Conservation (phyloP, 148 eudicot genomes). For the Limonium bicolor region DNA sequence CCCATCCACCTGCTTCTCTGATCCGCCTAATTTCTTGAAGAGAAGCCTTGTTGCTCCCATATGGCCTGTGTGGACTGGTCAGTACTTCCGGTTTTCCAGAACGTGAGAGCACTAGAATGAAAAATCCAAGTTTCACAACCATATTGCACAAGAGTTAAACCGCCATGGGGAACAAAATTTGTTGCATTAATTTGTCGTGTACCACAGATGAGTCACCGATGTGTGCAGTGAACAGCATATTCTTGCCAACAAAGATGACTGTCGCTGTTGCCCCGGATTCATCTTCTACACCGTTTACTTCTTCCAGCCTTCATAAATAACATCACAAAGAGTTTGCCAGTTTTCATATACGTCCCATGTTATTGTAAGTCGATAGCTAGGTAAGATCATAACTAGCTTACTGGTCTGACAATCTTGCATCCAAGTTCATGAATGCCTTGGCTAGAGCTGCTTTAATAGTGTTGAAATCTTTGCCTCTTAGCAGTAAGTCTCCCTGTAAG, state of each 20-base stretch:
- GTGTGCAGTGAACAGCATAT: constrained; percentile 58
- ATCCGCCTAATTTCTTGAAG: constrained; percentile 77
- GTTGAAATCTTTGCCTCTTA: constrained; percentile 39
- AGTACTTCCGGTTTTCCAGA: constrained; percentile 71
- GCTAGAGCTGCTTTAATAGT: constrained; percentile 35
- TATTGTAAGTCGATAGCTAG: constrained; percentile 8
- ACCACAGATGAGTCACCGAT: constrained; percentile 93
- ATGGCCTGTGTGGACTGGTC: constrained; percentile 87
- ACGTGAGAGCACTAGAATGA: constrained; percentile 52
- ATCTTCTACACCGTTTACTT: constrained; percentile 26
- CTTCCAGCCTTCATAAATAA: constrained; percentile 69
- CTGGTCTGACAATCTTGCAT: constrained; percentile 54
- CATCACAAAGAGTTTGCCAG: constrained; percentile 29
- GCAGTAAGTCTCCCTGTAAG: constrained; percentile 54
- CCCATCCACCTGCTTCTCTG: constrained; percentile 99
- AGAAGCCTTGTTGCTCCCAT: constrained; percentile 61
- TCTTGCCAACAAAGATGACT: constrained; percentile 40
- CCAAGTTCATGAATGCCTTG: constrained; percentile 56
- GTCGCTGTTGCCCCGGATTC: constrained; percentile 98
- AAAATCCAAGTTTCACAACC: not conserved
- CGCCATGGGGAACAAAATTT: no score
- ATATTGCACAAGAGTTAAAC: no score
- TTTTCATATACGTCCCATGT: no score
- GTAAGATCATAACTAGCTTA: constrained; percentile 14
- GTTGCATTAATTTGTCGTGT: constrained; percentile 19